Evolutionary conservation across 2,329 filamentous ascomycete species (phyloP), one percentile per base, ranked within the genome.

Genomic region (Aspergillus amoenus): DNA sequence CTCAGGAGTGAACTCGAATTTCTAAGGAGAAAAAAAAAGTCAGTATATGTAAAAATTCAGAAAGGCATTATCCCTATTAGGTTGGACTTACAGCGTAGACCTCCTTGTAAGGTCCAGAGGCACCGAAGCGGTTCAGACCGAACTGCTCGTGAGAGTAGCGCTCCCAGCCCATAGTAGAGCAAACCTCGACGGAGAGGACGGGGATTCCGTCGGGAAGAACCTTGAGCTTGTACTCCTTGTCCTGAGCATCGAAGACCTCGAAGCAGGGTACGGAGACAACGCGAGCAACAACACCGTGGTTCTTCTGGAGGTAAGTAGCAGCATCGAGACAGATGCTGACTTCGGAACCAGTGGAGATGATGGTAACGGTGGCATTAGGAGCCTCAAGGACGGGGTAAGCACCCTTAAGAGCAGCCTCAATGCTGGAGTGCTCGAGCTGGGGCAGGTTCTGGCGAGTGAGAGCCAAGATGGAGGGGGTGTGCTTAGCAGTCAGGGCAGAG

Each of bases 91-190:
- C 90, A 84, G 90, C 89, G 86, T 99, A 99, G 61, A 99, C 92
- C 71, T 97, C 88, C 88, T 93, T 93, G 84, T 97, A 97, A 66
- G 93, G 89, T 71, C 93, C 94, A 56, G 91, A 96, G 67, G 93
- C 93, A 87, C 94, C 94, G 79, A 99, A 99, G 76, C 94, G 87
- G 89, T 99, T 99, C 67, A 99, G 87, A 76, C 94, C 94, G 73
- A 99, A 99, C 83, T 99, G 94, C 87, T 99, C 94, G 81, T 99
- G 93, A 59, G 92, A 90, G 82, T 97, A 99, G 79, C 93, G 90
- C 86, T 97, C 93, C 94, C 94, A 99, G 68, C 94, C 94, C 80
- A 97, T 88, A 67, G 94, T 99, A 78, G 85, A 89, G 90, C 96
- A 95, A 76, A 92, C 93, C 84, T 99, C 94, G 67, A 99, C 90